These are phyloP conservation scores for Rhodamnia rubescens DNA, from an alignment of 345 rosid genomes.

Conservation along the genomic window DNA sequence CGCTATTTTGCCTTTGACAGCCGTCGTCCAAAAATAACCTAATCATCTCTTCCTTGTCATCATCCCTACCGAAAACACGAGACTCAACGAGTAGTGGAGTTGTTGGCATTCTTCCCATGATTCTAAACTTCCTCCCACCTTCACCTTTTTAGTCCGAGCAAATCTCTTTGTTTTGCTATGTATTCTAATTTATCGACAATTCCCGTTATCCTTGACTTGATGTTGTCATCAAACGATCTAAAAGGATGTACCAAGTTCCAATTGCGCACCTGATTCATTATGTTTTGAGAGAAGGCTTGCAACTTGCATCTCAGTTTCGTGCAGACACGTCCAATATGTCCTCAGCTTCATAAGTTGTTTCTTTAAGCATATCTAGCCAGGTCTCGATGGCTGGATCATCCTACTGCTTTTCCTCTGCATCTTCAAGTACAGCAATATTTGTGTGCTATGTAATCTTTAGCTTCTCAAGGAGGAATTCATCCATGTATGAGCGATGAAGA, in stretches of 20 bases:
- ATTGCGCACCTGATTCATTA: not conserved
- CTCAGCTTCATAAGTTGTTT: conserved; percentile 9
- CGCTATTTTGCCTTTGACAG: not conserved
- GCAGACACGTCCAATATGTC: conserved; percentile 17
- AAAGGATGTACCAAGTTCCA: not conserved
- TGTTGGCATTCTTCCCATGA: not conserved
- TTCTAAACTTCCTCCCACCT: not conserved
- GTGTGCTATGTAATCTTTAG: not conserved
- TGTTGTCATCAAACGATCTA: not conserved
- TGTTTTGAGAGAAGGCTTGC: not conserved
- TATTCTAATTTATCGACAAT: not conserved
- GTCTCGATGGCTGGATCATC: not conserved
- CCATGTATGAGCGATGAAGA: not conserved
- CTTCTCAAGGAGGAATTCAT: conserved; percentile 1
- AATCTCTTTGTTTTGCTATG: not conserved
- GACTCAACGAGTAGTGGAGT: conserved; percentile 4
- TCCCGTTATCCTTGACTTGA: not conserved
- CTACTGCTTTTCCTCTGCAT: conserved; percentile 18
- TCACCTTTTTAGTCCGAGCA: not conserved
- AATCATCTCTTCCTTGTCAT: conserved; percentile 4
- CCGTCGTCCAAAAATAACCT: not conserved
- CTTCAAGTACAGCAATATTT: conserved; percentile 1
- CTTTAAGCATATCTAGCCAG: conserved; percentile 7
- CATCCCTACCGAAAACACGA: conserved; percentile 8
- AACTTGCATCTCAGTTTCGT: conserved; percentile 1